These are phyloP conservation scores for Saccharum hybrid DNA, from an alignment of 202 grass and related monocot genomes.

Conservation along the genomic window DNA sequence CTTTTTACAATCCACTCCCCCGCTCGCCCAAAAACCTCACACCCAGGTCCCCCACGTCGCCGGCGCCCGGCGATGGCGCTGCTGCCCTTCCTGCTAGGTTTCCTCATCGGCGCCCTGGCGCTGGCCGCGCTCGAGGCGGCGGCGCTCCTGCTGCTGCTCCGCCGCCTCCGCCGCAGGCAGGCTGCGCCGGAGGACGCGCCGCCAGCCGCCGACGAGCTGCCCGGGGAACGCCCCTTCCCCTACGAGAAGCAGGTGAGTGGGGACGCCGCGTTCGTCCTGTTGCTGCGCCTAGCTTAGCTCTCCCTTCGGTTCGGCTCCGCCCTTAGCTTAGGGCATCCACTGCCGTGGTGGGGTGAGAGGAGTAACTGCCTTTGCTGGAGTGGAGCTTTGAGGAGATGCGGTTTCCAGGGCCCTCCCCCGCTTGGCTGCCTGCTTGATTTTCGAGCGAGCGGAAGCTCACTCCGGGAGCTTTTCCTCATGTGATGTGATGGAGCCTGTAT, in stretches of 20 bases:
- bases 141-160: slow-evolving; percentile 46
- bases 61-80: slow-evolving; percentile 47
- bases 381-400: neutral
- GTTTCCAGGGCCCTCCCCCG: neutral
- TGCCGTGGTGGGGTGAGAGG: neutral
- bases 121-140: slow-evolving; percentile 55
- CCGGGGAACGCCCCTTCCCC: slow-evolving; percentile 56
- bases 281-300: neutral
- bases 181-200: neutral
- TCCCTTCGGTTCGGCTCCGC: too few species aligned
- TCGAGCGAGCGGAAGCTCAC: neutral
- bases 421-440: neutral
- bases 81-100: slow-evolving; percentile 63
- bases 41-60: neutral
- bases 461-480: neutral
- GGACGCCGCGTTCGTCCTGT: neutral
- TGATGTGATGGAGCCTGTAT: neutral
- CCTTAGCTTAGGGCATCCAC: neutral
- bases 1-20: slow-evolving; percentile 42
- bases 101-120: slow-evolving; percentile 58
- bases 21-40: neutral
- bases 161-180: slow-evolving; percentile 59
- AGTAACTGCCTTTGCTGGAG: neutral
- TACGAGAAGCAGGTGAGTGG: slow-evolving; percentile 67
- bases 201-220: slow-evolving; percentile 46